Percentiles rank a stretch among this genome's conserved stretches.
Conservation (phyloP, 257 asterid genomes). For the Nicotiana otophora region DNA sequence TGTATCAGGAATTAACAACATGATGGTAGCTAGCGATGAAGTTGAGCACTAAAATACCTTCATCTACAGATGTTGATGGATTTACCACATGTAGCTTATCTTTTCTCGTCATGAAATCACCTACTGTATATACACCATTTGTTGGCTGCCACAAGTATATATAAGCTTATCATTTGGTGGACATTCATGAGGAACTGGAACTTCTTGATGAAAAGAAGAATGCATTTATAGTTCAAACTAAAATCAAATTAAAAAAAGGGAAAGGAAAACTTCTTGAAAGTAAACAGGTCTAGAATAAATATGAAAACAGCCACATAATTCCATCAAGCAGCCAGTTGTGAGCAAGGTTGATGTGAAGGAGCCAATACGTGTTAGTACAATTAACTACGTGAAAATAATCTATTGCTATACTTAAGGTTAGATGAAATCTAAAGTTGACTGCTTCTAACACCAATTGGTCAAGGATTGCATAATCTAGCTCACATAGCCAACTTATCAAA, state of each 20-base stretch:
- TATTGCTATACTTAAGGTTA: background rate
- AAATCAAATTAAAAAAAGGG: background rate
- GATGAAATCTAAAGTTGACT: background rate
- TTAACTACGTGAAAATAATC: background rate
- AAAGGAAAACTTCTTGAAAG: background rate
- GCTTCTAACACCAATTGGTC: background rate
- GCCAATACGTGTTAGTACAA: background rate
- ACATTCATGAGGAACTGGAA: background rate
- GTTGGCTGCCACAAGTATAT: conserved; percentile 30
- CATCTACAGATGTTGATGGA: conserved; percentile 64
- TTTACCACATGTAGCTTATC: conserved; percentile 70
- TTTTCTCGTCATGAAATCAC: conserved; percentile 71
- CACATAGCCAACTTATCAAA: background rate
- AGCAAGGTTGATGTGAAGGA: background rate
- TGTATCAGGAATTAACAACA: background rate
- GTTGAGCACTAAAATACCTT: conserved; percentile 37
- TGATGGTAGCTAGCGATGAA: background rate
- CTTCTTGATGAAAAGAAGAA: background rate
- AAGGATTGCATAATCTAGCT: background rate
- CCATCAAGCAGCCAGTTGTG: background rate
- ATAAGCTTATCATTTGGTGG: background rate
- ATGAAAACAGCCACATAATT: background rate
- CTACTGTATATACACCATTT: conserved; percentile 61
- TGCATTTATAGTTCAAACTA: background rate
- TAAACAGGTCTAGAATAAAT: background rate